phyloP scores from a whole-genome alignment of 257 asterid species.

The Scutellaria baicalensis region DNA sequence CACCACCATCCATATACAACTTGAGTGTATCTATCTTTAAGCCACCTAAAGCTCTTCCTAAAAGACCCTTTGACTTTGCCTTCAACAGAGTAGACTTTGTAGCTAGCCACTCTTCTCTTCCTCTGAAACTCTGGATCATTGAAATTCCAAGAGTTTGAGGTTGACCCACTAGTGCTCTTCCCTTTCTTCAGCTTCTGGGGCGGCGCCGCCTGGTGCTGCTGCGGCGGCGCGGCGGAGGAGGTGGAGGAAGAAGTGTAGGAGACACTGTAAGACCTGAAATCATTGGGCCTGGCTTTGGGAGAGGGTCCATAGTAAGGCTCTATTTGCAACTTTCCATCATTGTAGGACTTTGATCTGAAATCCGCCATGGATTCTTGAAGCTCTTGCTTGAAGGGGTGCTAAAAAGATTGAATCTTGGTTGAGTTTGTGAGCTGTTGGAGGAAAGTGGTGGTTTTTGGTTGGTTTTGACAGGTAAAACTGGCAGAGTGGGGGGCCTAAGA shows the following conservation, averaged over 20 bases:
- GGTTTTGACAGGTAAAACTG: constrained; percentile 16
- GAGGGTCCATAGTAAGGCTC: constrained; percentile 32
- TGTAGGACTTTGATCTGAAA: constrained; percentile 38
- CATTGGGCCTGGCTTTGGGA: constrained; percentile 17
- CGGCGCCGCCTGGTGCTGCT: constrained; percentile 2
- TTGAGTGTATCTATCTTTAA: constrained; percentile 51
- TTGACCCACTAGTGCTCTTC: constrained; percentile 32
- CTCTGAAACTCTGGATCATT: constrained; percentile 86
- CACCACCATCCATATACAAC: constrained; percentile 70
- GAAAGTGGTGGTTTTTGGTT: background rate
- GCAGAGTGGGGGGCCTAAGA: constrained; percentile 21
- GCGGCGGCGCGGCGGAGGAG: constrained; percentile 15
- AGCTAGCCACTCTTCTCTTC: constrained; percentile 82
- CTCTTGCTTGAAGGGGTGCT: constrained; percentile 4
- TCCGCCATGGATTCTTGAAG: constrained; percentile 28
- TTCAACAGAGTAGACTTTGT: constrained; percentile 81
- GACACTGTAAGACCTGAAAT: constrained; percentile 51
- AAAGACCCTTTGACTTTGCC: constrained; percentile 79
- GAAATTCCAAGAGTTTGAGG: constrained; percentile 38
- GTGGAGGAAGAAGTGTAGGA: constrained; percentile 28
- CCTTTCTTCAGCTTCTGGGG: constrained; percentile 51
- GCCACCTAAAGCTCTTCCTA: constrained; percentile 71
- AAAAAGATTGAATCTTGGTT: constrained; percentile 8
- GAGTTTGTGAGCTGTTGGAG: background rate
- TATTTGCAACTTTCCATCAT: constrained; percentile 26